phyloP scores from a whole-genome alignment of 2,329 filamentous ascomycete species.

The Ascochyta pisi region DNA sequence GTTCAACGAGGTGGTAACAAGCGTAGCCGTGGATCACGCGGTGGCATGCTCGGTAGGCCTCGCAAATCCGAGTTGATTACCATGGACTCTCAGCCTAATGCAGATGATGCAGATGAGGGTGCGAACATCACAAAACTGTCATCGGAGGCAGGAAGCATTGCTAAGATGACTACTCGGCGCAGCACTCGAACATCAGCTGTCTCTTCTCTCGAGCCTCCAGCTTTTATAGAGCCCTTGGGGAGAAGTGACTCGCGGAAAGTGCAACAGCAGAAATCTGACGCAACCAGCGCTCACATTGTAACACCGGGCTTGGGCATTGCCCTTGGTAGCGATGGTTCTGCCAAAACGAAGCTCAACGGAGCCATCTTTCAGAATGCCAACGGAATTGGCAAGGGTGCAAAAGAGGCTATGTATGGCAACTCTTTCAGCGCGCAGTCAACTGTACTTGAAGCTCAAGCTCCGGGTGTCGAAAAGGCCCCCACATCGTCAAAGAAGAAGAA shows the following conservation, averaged over 20 bases:
- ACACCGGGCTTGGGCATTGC: not conserved
- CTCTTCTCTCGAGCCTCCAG: not conserved
- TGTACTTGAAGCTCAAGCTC: not conserved
- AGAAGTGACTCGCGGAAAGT: not conserved
- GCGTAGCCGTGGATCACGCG: conserved; percentile 20
- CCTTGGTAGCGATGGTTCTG: not conserved
- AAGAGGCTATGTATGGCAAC: not conserved
- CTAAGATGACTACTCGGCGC: conserved; percentile 21
- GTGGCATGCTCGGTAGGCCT: conserved; percentile 24
- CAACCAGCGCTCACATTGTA: not conserved
- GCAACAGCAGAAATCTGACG: not conserved
- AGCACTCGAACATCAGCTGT: conserved; percentile 21
- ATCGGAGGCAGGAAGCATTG: not conserved
- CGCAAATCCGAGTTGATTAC: conserved; percentile 18
- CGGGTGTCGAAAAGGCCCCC: not conserved
- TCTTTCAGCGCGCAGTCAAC: not conserved
- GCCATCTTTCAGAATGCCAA: not conserved
- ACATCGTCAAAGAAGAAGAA: not conserved
- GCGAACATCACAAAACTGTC: not conserved
- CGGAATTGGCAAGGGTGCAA: not conserved
- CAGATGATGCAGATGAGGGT: not conserved
- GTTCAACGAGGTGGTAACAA: conserved; percentile 16
- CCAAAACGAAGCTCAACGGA: not conserved
- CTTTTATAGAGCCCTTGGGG: conserved; percentile 1
- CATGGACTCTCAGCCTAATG: not conserved